A percentile compares a stretch with the other conserved stretches of the same genome.
Conservation (phyloP, 2,329 filamentous ascomycete species). For the Zasmidium cellare region DNA sequence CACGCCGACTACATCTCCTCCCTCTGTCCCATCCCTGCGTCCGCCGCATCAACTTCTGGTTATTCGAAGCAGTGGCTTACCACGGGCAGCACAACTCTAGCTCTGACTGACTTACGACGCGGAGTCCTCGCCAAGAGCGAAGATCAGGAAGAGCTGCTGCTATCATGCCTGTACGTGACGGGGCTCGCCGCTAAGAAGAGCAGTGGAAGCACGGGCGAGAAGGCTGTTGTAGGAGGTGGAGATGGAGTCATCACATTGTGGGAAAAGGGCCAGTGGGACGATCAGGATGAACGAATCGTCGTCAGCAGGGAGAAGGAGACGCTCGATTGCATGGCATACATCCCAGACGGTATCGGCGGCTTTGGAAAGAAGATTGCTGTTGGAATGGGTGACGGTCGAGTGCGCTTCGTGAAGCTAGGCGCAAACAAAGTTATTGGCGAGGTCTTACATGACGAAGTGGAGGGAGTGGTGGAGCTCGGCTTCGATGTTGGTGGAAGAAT, state of each 20-base stretch:
- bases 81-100: constrained; percentile 86
- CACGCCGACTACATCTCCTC: constrained; percentile 94
- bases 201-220: constrained; percentile 68
- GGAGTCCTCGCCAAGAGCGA: constrained; percentile 87
- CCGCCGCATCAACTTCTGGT: constrained; percentile 78
- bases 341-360: constrained; percentile 69
- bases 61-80: constrained; percentile 94
- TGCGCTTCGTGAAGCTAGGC: constrained; percentile 76
- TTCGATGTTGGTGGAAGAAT: constrained; percentile 85
- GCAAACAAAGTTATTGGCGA: constrained; percentile 69
- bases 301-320: constrained; percentile 69
- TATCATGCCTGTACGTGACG: constrained; percentile 76
- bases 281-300: constrained; percentile 85
- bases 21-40: constrained; percentile 77
- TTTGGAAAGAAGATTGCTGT: constrained; percentile 73
- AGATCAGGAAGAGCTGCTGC: constrained; percentile 89
- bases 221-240: constrained; percentile 74
- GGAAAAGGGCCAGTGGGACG: constrained; percentile 93
- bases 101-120: constrained; percentile 82
- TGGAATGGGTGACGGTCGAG: constrained; percentile 76
- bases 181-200: constrained; percentile 67
- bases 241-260: constrained; percentile 86
- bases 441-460: constrained; percentile 77
- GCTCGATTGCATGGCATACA: constrained; percentile 71
- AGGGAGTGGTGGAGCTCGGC: constrained; percentile 76